phyloP scores from a whole-genome alignment of 805 yeast genomes.

The Myxozyma lipomycoides region DNA sequence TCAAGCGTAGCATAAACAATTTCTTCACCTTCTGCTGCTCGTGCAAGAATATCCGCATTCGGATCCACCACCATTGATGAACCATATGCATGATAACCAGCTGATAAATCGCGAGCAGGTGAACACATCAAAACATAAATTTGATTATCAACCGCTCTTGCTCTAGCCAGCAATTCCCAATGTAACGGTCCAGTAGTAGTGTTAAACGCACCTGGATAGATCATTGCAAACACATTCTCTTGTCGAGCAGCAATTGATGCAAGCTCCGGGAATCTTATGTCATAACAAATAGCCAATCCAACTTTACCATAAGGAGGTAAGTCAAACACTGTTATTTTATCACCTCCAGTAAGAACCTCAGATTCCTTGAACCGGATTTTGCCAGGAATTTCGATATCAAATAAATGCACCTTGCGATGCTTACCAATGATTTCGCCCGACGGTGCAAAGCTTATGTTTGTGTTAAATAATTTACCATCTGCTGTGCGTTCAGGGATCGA shows the following conservation, averaged over 20 bases:
- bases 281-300: conserved; percentile 84
- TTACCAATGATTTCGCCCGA: conserved; percentile 75
- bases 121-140: conserved; percentile 84
- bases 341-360: conserved; percentile 69
- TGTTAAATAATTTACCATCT: conserved; percentile 59
- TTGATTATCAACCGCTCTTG: conserved; percentile 88
- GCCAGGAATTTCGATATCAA: conserved; percentile 88
- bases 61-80: conserved; percentile 86
- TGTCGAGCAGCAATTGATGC: conserved; percentile 59
- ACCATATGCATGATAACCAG: conserved; percentile 81
- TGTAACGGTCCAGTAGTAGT: conserved; percentile 87
- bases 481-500: conserved; percentile 78
- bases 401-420: conserved; percentile 86
- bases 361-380: conserved; percentile 87
- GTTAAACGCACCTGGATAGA: conserved; percentile 92
- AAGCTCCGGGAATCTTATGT: conserved; percentile 80
- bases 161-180: conserved; percentile 74
- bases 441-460: conserved; percentile 68
- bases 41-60: conserved; percentile 75
- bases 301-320: conserved; percentile 61
- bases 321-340: conserved; percentile 72
- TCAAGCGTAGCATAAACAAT: conserved; percentile 71
- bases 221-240: conserved; percentile 71
- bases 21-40: conserved; percentile 76
- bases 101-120: conserved; percentile 88